Evolutionary conservation across 78 protist genomes (phyloP).

Genomic region (Bigelowiella natans): DNA sequence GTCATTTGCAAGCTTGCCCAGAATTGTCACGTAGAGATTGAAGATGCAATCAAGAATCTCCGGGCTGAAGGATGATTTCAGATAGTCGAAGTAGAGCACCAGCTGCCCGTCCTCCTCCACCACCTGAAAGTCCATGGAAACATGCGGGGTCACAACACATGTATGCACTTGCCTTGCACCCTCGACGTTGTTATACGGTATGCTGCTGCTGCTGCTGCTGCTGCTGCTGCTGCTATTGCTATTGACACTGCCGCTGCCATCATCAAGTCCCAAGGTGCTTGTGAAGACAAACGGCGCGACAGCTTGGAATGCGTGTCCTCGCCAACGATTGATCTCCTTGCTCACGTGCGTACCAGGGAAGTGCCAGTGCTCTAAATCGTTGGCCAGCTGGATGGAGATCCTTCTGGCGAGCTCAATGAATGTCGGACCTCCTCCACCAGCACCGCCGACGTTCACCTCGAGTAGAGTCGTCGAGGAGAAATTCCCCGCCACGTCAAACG

Average conservation of each 20-base stretch:
- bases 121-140: neutral
- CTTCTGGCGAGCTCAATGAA: neutral
- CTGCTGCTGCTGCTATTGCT: too few species aligned
- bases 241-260: too few species aligned
- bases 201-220: too few species aligned
- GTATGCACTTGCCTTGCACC: neutral
- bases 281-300: neutral
- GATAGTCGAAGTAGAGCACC: neutral
- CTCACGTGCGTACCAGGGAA: neutral
- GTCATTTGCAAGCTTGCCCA: too few species aligned
- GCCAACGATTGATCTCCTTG: neutral
- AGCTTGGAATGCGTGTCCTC: neutral
- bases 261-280: neutral
- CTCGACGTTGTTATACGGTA: too few species aligned
- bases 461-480: neutral
- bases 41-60: too few species aligned
- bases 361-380: neutral
- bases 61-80: neutral
- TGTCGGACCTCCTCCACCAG: too few species aligned
- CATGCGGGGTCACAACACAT: neutral
- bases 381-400: neutral
- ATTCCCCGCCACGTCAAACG: neutral
- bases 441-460: neutral
- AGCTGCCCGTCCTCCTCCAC: neutral
- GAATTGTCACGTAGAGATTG: too few species aligned